A percentile compares a stretch with the other conserved stretches of the same genome.
phyloP scores from a whole-genome alignment of 1,284 basidiomycete species.

The Porogramme epimiltina region DNA sequence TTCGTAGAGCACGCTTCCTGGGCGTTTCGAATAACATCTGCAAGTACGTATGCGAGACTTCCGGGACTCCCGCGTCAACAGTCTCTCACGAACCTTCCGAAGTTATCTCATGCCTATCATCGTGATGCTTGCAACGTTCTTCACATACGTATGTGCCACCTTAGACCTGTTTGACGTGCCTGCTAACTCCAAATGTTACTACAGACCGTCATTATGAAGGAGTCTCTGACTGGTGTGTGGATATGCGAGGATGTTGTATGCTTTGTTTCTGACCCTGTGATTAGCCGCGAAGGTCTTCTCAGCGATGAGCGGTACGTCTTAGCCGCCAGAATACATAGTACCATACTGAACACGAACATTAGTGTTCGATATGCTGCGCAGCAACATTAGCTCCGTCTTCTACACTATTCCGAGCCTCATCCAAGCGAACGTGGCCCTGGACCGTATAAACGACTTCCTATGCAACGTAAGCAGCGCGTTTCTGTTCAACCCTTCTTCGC shows the following conservation, averaged over 20 bases:
- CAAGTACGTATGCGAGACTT: slow-evolving; percentile 30
- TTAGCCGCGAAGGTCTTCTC: slow-evolving; percentile 42
- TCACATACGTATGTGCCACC: slow-evolving; percentile 44
- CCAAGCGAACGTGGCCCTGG: slow-evolving; percentile 48
- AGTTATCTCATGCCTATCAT: slow-evolving; percentile 62
- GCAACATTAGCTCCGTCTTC: slow-evolving; percentile 34
- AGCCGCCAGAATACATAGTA: background rate
- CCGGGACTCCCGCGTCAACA: slow-evolving; percentile 18
- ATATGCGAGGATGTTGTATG: no score
- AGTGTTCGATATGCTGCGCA: slow-evolving; percentile 41
- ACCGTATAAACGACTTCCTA: slow-evolving; percentile 50
- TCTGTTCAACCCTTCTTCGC: background rate
- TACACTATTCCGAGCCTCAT: slow-evolving; percentile 33
- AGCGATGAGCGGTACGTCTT: slow-evolving; percentile 33
- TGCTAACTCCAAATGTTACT: background rate
- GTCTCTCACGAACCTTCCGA: slow-evolving; percentile 4
- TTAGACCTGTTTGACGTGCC: background rate
- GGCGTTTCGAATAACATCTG: slow-evolving; percentile 36
- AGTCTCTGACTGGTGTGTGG: slow-evolving; percentile 31
- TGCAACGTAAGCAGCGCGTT: slow-evolving; percentile 32
- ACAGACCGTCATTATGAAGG: slow-evolving; percentile 38
- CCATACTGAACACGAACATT: background rate
- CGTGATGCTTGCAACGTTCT: slow-evolving; percentile 72
- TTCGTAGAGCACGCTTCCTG: slow-evolving; percentile 44
- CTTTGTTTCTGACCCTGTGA: no score